phyloP scores from a whole-genome alignment of 1,139 yeast species.

The Taphrina wiesneri region DNA sequence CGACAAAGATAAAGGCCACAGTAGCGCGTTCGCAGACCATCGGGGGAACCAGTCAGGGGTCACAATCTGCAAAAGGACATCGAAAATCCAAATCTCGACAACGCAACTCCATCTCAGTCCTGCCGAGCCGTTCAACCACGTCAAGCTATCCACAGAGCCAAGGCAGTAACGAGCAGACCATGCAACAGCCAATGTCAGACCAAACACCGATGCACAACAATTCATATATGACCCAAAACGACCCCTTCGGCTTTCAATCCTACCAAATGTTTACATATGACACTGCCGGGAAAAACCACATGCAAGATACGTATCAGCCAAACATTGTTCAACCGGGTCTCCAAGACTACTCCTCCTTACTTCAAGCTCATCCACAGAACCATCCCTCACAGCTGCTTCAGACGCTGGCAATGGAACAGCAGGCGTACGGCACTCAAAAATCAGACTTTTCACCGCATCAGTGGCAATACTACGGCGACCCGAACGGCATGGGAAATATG shows the following conservation, averaged over 20 bases:
- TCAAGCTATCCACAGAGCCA: background rate
- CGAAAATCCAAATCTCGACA: background rate
- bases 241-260: background rate
- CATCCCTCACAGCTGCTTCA: conserved; percentile 1
- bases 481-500: background rate
- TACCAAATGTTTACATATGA: background rate
- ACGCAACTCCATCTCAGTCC: background rate
- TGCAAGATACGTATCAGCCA: conserved; percentile 11
- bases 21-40: background rate
- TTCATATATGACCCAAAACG: background rate
- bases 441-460: background rate
- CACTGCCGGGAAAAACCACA: background rate
- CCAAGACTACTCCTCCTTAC: background rate
- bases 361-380: background rate
- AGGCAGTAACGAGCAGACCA: background rate
- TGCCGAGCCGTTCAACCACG: background rate
- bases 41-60: background rate
- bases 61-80: background rate
- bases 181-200: background rate
- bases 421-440: background rate
- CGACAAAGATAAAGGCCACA: background rate
- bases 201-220: background rate
- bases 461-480: conserved; percentile 9
- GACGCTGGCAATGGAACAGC: background rate
- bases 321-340: background rate